A percentile compares a stretch with the other conserved stretches of the same genome.
These are phyloP conservation scores for Chenopodium album DNA, from an alignment of 148 eudicot genomes.

Conservation along the genomic window DNA sequence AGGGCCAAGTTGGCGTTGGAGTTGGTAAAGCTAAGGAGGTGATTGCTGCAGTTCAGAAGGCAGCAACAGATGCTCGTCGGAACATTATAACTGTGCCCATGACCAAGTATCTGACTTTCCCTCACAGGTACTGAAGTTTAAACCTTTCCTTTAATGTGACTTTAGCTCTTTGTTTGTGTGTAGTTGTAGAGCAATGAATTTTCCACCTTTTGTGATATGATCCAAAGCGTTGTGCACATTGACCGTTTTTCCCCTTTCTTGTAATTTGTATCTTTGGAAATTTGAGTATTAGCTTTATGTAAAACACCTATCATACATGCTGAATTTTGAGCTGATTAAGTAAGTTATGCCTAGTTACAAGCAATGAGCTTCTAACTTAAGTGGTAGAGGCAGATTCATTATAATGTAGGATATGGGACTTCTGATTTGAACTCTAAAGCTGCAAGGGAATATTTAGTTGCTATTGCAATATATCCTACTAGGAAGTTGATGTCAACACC, in stretches of 20 bases:
- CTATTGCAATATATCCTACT: background rate
- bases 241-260: background rate
- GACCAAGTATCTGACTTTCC: constrained; percentile 85
- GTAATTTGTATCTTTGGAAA: background rate
- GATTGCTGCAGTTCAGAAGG: constrained; percentile 70
- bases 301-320: background rate
- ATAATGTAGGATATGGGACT: background rate
- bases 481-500: background rate
- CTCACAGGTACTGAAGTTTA: constrained; percentile 60
- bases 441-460: background rate
- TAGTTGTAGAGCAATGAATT: background rate
- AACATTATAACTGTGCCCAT: constrained; percentile 67
- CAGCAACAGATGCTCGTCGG: constrained; percentile 76
- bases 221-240: background rate
- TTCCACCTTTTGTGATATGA: background rate
- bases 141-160: background rate
- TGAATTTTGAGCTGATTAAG: background rate
- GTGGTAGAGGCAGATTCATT: background rate
- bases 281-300: background rate
- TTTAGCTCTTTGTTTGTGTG: background rate
- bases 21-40: constrained; percentile 91
- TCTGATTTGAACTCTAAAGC: background rate
- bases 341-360: background rate
- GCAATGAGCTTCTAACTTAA: background rate
- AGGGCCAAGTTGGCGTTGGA: constrained; percentile 90